Conservation (phyloP, 1,139 yeast genomes). For the Pichia inconspicua region DNA sequence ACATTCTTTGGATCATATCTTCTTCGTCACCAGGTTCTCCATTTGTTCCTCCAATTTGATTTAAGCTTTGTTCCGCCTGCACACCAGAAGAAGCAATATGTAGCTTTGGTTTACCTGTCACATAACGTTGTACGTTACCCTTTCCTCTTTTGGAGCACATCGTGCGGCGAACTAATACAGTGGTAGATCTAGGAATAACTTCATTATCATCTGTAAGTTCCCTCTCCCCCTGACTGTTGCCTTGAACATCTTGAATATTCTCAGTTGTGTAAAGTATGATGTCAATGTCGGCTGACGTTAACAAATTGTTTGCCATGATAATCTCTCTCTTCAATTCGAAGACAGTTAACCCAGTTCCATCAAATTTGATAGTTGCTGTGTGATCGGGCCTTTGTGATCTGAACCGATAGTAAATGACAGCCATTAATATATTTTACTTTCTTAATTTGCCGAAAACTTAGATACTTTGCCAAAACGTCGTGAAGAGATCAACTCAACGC, state of each 20-base stretch:
- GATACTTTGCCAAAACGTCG: too few species aligned
- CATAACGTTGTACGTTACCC: constrained; percentile 67
- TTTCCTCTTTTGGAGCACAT: constrained; percentile 62
- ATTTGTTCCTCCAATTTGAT: neutral
- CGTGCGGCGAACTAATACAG: constrained; percentile 71
- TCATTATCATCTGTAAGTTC: constrained; percentile 79
- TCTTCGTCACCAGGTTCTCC: constrained; percentile 52
- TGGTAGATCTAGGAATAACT: constrained; percentile 80
- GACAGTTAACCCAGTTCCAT: constrained; percentile 93
- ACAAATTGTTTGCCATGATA: constrained; percentile 69
- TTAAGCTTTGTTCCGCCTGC: constrained; percentile 19
- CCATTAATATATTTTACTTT: constrained; percentile 37
- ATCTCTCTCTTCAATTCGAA: constrained; percentile 91
- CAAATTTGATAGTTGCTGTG: constrained; percentile 75
- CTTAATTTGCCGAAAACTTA: too few species aligned
- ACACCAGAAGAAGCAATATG: constrained; percentile 21
- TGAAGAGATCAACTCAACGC: too few species aligned
- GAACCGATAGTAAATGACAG: constrained; percentile 77
- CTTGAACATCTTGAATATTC: constrained; percentile 29
- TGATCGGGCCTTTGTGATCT: constrained; percentile 62
- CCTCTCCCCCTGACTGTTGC: constrained; percentile 42
- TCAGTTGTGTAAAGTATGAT: constrained; percentile 70
- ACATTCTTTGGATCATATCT: constrained; percentile 83
- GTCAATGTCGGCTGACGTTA: constrained; percentile 81
- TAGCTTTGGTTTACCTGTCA: constrained; percentile 69